Evolutionary conservation across 1,284 basidiomycete species (phyloP), one percentile per base, ranked within the genome.

Genomic region (Laetiporus sulphureus): DNA sequence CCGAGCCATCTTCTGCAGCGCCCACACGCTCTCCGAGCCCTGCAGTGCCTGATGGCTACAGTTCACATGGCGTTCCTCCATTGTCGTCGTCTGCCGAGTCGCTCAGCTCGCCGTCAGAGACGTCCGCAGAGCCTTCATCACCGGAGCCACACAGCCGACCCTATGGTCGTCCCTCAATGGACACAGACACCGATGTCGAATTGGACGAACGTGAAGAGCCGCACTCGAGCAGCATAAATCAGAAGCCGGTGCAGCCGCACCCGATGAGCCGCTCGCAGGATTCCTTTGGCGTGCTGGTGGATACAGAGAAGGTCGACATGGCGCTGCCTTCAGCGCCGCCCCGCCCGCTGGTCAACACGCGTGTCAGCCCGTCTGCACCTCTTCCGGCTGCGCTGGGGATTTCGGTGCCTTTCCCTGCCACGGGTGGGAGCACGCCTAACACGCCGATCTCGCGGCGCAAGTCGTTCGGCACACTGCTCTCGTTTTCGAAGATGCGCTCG

Each of bases 41-140:
- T 38, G 61, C 57, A 21, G 42, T 65, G 22, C 38, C 8, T 8
- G 16, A 16, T 36, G 19, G 34, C 12, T 58, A 54, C 24, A 60
- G 60, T 38, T 52, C 59, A 15, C 57, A 56, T 30, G 59, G 57
- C 5, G 60, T 65, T 32, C 70, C 70, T 34, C 67, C 66, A 2
- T 53, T 73, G 16, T 60, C 69, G 8, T 69, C 64, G 3, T 73
- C 71, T 2, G 64, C 68, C 0, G 71, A 73, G 38, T 73, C 69
- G 3, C 45, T 72, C 16, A 68, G 65, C 2, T 59, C 63, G 5
- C 66, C 68, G 4, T 70, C 71, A 21, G 57, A 59, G 21, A 59
- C 64, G 18, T 71, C 70, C 10, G 69, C 62, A 18, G 66, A 64
- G 23, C 59, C 65, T 4, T 51, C 56, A 36, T 50, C 58, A 44